Evolutionary conservation across 164 flowering plant genomes (phyloP).

Genomic region (Nymphaea colorata): DNA sequence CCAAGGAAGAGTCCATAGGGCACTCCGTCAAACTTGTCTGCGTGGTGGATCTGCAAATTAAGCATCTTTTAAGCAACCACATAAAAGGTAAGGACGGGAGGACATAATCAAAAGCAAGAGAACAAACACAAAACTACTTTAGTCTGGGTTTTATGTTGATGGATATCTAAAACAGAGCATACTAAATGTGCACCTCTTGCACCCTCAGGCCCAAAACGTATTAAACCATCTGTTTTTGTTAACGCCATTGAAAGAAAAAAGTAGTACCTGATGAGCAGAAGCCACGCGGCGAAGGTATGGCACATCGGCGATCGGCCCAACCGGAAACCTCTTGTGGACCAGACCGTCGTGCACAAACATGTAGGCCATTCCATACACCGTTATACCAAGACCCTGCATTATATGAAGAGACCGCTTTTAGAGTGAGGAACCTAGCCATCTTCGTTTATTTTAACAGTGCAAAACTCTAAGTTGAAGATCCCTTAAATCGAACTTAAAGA

Average conservation of each 20-base stretch:
- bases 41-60: conserved; percentile 52
- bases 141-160: background rate
- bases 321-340: conserved; percentile 80
- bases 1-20: conserved; percentile 89
- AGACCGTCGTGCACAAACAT: conserved; percentile 96
- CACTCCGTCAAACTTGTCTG: conserved; percentile 74
- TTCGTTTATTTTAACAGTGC: too few species aligned
- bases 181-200: too few species aligned
- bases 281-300: conserved; percentile 74
- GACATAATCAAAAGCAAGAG: background rate
- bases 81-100: background rate
- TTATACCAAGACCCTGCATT: conserved; percentile 78
- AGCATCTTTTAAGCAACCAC: background rate
- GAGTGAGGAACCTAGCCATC: background rate
- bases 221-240: too few species aligned
- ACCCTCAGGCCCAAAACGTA: too few species aligned
- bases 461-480: background rate
- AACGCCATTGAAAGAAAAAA: background rate
- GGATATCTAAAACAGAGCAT: background rate
- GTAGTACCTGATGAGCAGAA: conserved; percentile 61
- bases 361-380: conserved; percentile 88
- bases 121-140: background rate
- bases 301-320: conserved; percentile 81
- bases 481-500: background rate
- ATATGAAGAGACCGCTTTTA: too few species aligned